phyloP scores from a whole-genome alignment of 768 basidiomycete genomes.

The Suillus subluteus region DNA sequence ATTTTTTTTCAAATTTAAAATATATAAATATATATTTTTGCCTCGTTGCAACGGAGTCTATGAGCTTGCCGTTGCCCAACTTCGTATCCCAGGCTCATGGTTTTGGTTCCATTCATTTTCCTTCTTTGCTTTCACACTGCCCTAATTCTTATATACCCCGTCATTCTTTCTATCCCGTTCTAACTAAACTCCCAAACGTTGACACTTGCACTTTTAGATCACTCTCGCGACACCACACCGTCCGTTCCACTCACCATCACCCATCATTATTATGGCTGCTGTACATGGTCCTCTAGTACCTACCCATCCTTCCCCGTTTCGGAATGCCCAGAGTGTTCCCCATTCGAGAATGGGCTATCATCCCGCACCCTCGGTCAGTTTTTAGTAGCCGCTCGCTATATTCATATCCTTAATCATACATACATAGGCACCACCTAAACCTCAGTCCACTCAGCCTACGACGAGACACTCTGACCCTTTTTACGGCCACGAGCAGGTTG shows the following conservation, averaged over 20 bases:
- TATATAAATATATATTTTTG: slow-evolving; percentile 9
- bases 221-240: slow-evolving; percentile 24
- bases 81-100: slow-evolving; percentile 18
- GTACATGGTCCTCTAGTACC: slow-evolving; percentile 34
- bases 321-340: slow-evolving; percentile 28
- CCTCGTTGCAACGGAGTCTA: slow-evolving; percentile 21
- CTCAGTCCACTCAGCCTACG: slow-evolving; percentile 33
- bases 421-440: slow-evolving; percentile 30
- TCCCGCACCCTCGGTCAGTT: slow-evolving; percentile 31
- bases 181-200: slow-evolving; percentile 7
- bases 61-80: slow-evolving; percentile 8
- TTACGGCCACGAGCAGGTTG: slow-evolving; percentile 71
- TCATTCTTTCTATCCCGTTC: slow-evolving; percentile 8
- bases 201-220: slow-evolving; percentile 5
- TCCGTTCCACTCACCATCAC: slow-evolving; percentile 1
- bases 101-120: slow-evolving; percentile 8
- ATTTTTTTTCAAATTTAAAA: slow-evolving; percentile 8
- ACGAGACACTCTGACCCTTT: slow-evolving; percentile 31
- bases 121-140: slow-evolving; percentile 10
- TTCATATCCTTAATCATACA: neutral
- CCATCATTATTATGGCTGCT: slow-evolving; percentile 34
- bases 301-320: slow-evolving; percentile 34
- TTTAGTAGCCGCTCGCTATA: neutral
- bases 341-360: slow-evolving; percentile 31
- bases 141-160: slow-evolving; percentile 12